Percentiles rank a stretch among this genome's conserved stretches.
Evolutionary conservation across 2,329 filamentous ascomycete genomes (phyloP).

Genomic region (Sodiomyces alkalinus): DNA sequence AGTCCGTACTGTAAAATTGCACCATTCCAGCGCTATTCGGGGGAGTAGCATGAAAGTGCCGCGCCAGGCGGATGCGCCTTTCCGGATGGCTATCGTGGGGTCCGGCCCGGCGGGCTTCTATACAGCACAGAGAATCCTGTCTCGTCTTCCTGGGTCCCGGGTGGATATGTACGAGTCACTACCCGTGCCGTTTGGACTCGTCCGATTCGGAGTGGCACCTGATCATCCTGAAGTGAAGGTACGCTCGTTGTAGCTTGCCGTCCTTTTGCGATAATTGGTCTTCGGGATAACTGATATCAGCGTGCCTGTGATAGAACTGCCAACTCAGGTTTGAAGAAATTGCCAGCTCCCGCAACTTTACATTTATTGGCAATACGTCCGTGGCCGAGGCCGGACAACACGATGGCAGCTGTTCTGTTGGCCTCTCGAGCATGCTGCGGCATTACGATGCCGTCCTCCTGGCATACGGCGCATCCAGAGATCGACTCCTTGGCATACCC

Average conservation of each 20-base stretch:
- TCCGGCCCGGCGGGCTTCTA: conserved; percentile 97
- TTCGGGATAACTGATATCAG: too few species aligned
- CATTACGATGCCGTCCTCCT: conserved; percentile 91
- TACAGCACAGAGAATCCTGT: conserved; percentile 72
- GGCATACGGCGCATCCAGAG: conserved; percentile 79
- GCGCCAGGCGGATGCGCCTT: conserved; percentile 28
- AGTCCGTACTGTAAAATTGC: too few species aligned
- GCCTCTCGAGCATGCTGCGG: conserved; percentile 51
- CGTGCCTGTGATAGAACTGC: conserved; percentile 75
- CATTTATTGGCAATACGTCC: conserved; percentile 79
- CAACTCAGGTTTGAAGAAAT: conserved; percentile 88
- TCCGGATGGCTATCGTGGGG: conserved; percentile 77
- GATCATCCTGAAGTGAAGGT: conserved; percentile 98
- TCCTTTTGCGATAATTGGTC: too few species aligned
- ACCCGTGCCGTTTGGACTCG: conserved; percentile 83
- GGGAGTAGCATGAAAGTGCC: background rate
- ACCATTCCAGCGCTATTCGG: too few species aligned
- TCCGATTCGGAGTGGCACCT: conserved; percentile 90
- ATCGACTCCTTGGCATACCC: conserved; percentile 62
- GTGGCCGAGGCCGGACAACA: conserved; percentile 43
- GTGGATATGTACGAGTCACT: conserved; percentile 96
- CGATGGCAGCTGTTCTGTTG: conserved; percentile 35
- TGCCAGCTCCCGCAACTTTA: conserved; percentile 67
- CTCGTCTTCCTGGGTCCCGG: conserved; percentile 51
- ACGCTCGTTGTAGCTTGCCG: conserved; percentile 6